Evolutionary conservation across 495 filamentous ascomycete genomes (phyloP), one percentile per base, ranked within the genome.

Genomic region (Sporormia fimetaria): DNA sequence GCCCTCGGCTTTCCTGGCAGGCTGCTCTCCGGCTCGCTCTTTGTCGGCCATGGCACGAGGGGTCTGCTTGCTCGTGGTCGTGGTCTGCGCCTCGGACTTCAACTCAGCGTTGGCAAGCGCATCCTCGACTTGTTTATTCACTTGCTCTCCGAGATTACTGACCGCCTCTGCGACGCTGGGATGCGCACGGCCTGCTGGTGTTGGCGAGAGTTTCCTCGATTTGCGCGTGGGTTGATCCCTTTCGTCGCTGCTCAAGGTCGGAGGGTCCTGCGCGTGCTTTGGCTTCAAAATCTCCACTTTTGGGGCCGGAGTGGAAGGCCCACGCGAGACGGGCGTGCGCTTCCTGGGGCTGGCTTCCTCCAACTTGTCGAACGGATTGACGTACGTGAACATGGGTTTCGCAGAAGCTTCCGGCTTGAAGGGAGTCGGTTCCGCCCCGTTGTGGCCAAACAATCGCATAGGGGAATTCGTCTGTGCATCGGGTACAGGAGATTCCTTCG

Each of bases 351-450:
- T 82, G 5, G 76, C 77, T 6, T 68, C 68, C 43, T 79, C 70
- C 21, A 86, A 57, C 54, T 84, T 76, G 21, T 85, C 81, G 44
- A 88, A 87, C 3, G 83, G 83, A 51, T 86, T 86, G 46, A 79
- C 73, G 56, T 84, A 83, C 21, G 73, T 83, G 62, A 88, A 88
- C 18, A 80, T 63, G 14, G 57, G 55, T 28, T 45, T 34, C 17
- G 59, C 42, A 28, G 33, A 14, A 7, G 53, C 40, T 29, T 60
- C 45, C 24, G 49, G 42, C 41, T 25, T 57, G 55, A 47, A 56
- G 35, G 31, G 55, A 48, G 27, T 71, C 65, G 37, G 60, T 62
- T 52, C 64, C 57, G 30, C 66, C 67, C 63, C 76, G 21, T 52
- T 49, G 26, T 32, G 3, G n/a, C 50, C 46, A 32, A 49, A 51